Percentiles rank a stretch among this genome's conserved stretches.
Evolutionary conservation across 2,329 filamentous ascomycete species (phyloP).

Genomic region (Xylaria sp.): DNA sequence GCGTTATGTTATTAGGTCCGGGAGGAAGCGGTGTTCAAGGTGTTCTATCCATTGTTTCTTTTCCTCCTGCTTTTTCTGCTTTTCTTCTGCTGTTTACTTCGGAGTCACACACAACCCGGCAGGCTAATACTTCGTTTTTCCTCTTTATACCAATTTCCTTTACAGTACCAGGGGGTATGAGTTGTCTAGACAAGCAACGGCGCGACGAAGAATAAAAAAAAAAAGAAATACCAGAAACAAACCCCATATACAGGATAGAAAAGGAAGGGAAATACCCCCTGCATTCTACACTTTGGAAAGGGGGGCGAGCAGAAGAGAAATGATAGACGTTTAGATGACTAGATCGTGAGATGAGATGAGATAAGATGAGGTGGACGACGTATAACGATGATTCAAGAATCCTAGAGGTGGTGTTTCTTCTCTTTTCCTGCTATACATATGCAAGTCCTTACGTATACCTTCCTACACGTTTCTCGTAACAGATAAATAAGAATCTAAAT

Average conservation of each 20-base stretch:
- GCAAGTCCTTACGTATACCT: too few relatives aligned
- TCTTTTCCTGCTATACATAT: too few relatives aligned
- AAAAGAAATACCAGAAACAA: not conserved
- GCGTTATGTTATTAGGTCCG: not conserved
- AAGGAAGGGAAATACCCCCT: not conserved
- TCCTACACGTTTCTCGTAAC: too few relatives aligned
- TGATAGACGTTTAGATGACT: too few relatives aligned
- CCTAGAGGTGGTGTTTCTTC: too few relatives aligned
- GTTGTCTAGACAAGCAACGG: not conserved
- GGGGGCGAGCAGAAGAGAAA: too few relatives aligned
- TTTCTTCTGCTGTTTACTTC: not conserved
- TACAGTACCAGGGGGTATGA: not conserved
- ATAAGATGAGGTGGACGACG: too few relatives aligned
- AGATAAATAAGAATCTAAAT: too few relatives aligned
- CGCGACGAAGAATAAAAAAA: not conserved
- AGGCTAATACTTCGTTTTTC: too few relatives aligned
- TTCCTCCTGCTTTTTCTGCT: not conserved
- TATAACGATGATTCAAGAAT: too few relatives aligned
- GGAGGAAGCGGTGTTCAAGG: not conserved
- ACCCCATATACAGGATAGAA: not conserved
- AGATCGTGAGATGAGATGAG: too few relatives aligned
- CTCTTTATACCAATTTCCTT: not conserved
- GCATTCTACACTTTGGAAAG: not conserved
- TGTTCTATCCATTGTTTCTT: not conserved
- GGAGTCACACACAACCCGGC: not conserved